Evolutionary conservation across 2,329 filamentous ascomycete genomes (phyloP).

Genomic region (Ceratocystis ficicola): DNA sequence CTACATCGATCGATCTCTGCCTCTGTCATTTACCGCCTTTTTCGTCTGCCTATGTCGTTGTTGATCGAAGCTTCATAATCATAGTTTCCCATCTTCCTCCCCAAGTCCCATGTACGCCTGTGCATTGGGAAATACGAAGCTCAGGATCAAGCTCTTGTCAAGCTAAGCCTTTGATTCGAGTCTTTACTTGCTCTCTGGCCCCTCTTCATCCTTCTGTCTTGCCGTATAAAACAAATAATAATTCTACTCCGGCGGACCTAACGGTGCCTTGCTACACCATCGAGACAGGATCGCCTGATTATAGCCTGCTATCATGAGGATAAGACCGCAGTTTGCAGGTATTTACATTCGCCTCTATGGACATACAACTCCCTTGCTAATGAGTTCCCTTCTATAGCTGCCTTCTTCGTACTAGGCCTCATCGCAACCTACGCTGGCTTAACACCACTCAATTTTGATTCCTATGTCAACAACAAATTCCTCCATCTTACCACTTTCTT

Average conservation of each 20-base stretch:
- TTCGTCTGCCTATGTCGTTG: background rate
- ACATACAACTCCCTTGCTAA: background rate
- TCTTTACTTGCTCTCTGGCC: background rate
- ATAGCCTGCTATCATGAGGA: constrained; percentile 50
- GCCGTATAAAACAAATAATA: background rate
- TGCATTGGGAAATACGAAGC: background rate
- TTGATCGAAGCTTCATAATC: background rate
- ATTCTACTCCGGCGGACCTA: background rate
- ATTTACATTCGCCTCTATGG: constrained; percentile 28
- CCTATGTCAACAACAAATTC: constrained; percentile 72
- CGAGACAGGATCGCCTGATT: background rate
- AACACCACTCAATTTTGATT: constrained; percentile 45
- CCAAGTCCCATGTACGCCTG: background rate
- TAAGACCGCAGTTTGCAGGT: constrained; percentile 84
- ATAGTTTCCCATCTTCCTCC: background rate
- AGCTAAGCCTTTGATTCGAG: background rate
- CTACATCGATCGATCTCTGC: background rate
- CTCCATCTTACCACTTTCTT: constrained; percentile 86
- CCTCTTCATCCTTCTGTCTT: background rate
- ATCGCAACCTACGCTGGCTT: constrained; percentile 71
- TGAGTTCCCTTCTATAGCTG: constrained; percentile 36
- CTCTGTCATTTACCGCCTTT: background rate
- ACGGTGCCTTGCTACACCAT: background rate
- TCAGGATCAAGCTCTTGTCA: constrained; percentile 13
- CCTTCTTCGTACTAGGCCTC: constrained; percentile 58